Conservation (phyloP, 1,284 basidiomycete species). For the Trametes hirsuta region DNA sequence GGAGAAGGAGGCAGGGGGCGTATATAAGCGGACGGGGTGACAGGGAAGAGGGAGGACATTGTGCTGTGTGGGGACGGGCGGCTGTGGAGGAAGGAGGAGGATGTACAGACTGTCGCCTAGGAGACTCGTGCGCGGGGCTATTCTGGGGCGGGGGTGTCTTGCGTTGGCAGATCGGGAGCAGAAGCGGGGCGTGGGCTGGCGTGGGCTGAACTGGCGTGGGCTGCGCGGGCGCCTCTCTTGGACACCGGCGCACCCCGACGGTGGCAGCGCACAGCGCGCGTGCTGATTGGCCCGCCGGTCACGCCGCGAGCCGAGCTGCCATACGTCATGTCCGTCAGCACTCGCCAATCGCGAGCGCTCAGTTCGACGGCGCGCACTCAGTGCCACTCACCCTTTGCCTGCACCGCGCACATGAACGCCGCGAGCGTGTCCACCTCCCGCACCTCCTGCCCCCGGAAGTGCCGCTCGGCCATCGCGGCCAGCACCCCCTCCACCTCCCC, state of each 20-base stretch:
- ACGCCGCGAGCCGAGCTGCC: constrained; percentile 14
- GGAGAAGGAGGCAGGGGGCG: constrained; percentile 17
- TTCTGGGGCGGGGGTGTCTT: constrained; percentile 5
- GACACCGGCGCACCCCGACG: background rate
- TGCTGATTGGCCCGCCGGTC: constrained; percentile 11
- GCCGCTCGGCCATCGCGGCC: constrained; percentile 67
- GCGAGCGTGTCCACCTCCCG: constrained; percentile 80
- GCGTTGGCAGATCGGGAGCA: constrained; percentile 10
- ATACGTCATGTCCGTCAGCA: constrained; percentile 18
- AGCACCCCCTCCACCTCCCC: constrained; percentile 66
- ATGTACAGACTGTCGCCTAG: constrained; percentile 21
- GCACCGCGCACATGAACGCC: constrained; percentile 76
- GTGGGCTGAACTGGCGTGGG: background rate
- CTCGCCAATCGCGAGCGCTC: background rate
- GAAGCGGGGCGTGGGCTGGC: background rate
- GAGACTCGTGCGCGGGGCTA: constrained; percentile 12
- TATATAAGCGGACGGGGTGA: constrained; percentile 22
- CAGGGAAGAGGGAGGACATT: constrained; percentile 1
- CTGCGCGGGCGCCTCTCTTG: background rate
- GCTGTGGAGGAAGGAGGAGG: background rate
- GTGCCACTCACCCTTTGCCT: constrained; percentile 58
- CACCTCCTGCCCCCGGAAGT: constrained; percentile 62
- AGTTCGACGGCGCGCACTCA: constrained; percentile 18
- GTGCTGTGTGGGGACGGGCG: background rate
- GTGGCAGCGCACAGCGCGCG: constrained; percentile 14